phyloP scores from a whole-genome alignment of 305 asterid species.

The Solanum chacoense region DNA sequence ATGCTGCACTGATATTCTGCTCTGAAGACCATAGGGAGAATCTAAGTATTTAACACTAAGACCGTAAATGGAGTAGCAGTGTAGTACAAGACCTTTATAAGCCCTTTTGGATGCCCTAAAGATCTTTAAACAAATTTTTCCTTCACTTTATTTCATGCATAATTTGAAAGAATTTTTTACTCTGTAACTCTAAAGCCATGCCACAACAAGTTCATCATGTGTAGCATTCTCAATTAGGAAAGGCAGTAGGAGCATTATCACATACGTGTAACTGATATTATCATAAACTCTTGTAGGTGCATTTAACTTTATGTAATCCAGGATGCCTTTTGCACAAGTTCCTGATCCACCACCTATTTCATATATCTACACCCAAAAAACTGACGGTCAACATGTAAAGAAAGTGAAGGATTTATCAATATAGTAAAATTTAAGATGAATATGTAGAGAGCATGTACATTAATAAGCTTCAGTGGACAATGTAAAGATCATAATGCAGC shows the following conservation, averaged over 20 bases:
- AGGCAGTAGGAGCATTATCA: not conserved
- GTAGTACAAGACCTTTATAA: not conserved
- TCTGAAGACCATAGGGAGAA: not conserved
- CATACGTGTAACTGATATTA: constrained; percentile 78
- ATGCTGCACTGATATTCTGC: not conserved
- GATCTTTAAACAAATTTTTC: not conserved
- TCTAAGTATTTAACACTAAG: not conserved
- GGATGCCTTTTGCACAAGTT: constrained; percentile 93
- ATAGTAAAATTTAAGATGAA: not conserved
- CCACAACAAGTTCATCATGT: not conserved
- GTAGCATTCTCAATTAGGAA: not conserved
- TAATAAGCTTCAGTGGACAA: not conserved
- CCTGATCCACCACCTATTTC: constrained; percentile 99
- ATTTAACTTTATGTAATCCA: constrained; percentile 91
- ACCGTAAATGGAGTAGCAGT: not conserved
- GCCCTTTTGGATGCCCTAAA: not conserved
- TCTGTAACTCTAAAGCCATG: not conserved
- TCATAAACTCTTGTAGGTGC: constrained; percentile 93
- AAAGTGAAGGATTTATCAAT: not conserved
- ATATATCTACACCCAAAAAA: constrained; percentile 50
- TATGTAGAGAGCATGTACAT: not conserved
- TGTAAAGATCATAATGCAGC: not conserved
- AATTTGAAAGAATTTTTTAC: not conserved
- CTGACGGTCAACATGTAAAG: not conserved
- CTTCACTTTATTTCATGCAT: not conserved